Base-by-base conservation (phyloP, 768 basidiomycete species). In the Phylloporus scabripes region DNA sequence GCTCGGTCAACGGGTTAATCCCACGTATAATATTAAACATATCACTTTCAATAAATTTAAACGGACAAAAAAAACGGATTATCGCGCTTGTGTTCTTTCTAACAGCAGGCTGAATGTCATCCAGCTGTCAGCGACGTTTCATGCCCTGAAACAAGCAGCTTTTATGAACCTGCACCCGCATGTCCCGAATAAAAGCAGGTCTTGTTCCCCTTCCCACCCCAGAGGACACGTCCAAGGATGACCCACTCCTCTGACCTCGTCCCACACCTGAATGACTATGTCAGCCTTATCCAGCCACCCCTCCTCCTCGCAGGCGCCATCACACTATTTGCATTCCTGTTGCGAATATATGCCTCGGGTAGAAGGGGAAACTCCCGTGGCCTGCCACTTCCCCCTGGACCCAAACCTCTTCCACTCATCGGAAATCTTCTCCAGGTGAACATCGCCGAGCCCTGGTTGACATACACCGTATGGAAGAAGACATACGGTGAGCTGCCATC, bases 401-500 rank as follows among this genome's bases (percentile, higher is more conserved):
- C 66, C 0, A 60, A 51, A 48, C 51, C 68, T 15, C 51, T 67
- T 11, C 67, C 67, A 4, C 34, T 67, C 17, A 36, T 67, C 20
- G 66, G 66, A 37, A 64, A 65, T 50, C 21, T 63, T 33, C 48
- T 51, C 41, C 59, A 62, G 37, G 26, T 70, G 31, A 61, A 68
- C 34, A 49, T 53, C 1, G 26, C 60, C 10, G 49, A 59, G n/a
- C 64, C 69, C 5, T 71, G 68, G 68, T 37, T 70, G 23, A 61
- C 66, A 17, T 70, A 68, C 47, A 56, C 69, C 11, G 48, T 58
- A n/a, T 70, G 70, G 70, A 59, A 55, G 52, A 56, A 60, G 49
- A 54, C 45, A 46, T 70, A 70, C 45, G 70, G 68, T 59, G 31
- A 32, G 54, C 36, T n/a, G n/a, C 9, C 2, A 15, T 10, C n/a